Percentiles rank a stretch among this genome's conserved stretches.
These are phyloP conservation scores for Flaveria bidentis DNA, from an alignment of 129 eudicot species.

Conservation along the genomic window DNA sequence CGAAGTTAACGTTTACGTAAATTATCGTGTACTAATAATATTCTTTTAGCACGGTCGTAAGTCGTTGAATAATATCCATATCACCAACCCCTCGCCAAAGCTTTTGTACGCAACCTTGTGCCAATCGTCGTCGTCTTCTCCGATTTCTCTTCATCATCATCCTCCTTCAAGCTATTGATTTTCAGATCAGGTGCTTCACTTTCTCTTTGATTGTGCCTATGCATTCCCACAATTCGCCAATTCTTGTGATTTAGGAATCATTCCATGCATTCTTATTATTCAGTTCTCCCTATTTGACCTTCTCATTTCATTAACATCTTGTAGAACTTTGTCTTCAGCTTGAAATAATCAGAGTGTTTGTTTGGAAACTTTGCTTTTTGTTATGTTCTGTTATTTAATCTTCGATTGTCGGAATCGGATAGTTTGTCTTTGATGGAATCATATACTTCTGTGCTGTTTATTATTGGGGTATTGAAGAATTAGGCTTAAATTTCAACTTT, in stretches of 20 bases:
- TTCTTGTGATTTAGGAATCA: not conserved
- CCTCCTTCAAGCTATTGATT: not conserved
- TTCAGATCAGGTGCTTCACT: constrained; percentile 1
- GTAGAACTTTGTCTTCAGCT: not conserved
- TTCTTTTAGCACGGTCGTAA: no score
- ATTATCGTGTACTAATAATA: no score
- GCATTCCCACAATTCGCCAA: not conserved
- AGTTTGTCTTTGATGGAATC: constrained; percentile 5
- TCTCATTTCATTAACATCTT: constrained; percentile 9
- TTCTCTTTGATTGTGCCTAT: not conserved
- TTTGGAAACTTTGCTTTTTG: not conserved
- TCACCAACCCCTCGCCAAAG: not conserved
- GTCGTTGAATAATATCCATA: not conserved
- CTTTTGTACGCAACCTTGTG: not conserved
- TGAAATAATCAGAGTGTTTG: not conserved
- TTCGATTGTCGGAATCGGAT: not conserved
- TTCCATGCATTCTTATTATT: constrained; percentile 5
- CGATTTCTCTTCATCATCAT: not conserved
- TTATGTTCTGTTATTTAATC: not conserved
- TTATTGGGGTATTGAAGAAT: not conserved
- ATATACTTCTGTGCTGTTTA: not conserved
- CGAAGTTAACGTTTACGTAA: no score
- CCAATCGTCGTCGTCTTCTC: not conserved
- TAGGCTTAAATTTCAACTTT: not conserved
- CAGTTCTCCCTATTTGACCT: not conserved